These are phyloP conservation scores for Dendrobium nobile DNA, from an alignment of 106 monocot genomes.

Conservation along the genomic window DNA sequence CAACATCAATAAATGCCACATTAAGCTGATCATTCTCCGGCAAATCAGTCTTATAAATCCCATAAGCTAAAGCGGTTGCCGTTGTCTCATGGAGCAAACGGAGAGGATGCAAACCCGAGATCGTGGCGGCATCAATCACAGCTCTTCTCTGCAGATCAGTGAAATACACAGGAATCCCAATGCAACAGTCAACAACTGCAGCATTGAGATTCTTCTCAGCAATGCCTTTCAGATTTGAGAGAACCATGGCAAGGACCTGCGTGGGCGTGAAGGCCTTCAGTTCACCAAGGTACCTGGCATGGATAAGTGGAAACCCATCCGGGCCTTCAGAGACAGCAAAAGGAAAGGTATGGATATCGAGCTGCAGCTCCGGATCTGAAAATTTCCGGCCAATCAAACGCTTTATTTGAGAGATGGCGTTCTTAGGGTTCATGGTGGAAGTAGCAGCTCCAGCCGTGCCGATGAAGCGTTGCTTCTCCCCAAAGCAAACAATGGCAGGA, in stretches of 20 bases:
- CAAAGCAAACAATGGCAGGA: slow-evolving; percentile 50
- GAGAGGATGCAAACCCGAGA: slow-evolving; percentile 50
- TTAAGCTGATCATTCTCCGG: slow-evolving; percentile 38
- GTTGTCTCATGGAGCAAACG: slow-evolving; percentile 53
- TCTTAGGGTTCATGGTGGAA: slow-evolving; percentile 46
- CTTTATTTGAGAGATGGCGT: slow-evolving; percentile 54
- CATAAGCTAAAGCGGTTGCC: slow-evolving; percentile 46
- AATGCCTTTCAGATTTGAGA: slow-evolving; percentile 46
- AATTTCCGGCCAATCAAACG: slow-evolving; percentile 50
- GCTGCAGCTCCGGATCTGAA: slow-evolving; percentile 43
- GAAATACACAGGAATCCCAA: slow-evolving; percentile 35
- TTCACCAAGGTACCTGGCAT: slow-evolving; percentile 45
- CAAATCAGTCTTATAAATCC: slow-evolving; percentile 53
- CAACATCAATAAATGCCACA: slow-evolving; percentile 59
- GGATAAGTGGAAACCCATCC: slow-evolving; percentile 51
- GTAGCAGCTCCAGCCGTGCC: slow-evolving; percentile 58
- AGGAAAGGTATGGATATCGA: slow-evolving; percentile 31
- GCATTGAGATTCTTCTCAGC: slow-evolving; percentile 53
- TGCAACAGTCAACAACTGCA: slow-evolving; percentile 54
- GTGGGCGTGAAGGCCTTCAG: slow-evolving; percentile 38
- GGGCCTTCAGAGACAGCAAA: slow-evolving; percentile 36
- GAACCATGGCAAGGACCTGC: slow-evolving; percentile 56
- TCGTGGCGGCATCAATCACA: slow-evolving; percentile 44
- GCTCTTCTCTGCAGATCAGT: slow-evolving; percentile 62
- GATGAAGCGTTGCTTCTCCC: slow-evolving; percentile 60